These are phyloP conservation scores for Blastobotrys serpentis DNA, from an alignment of 1,139 yeast species.

Conservation along the genomic window DNA sequence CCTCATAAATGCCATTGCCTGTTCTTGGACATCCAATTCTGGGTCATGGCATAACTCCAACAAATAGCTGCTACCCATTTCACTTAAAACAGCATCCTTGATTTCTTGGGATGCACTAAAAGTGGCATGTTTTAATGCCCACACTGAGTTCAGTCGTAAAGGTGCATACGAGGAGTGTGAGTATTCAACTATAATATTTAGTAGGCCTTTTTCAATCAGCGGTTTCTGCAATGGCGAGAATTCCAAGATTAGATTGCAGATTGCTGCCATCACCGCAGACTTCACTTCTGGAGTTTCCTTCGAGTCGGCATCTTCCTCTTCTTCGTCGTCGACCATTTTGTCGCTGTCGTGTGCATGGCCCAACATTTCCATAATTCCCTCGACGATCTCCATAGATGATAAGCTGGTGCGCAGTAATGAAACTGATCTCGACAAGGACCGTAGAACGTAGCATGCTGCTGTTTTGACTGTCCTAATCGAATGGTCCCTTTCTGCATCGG, in stretches of 20 bases:
- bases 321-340: conserved; percentile 30
- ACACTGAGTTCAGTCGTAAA: conserved; percentile 50
- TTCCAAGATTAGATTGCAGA: conserved; percentile 77
- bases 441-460: conserved; percentile 55
- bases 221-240: conserved; percentile 69
- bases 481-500: conserved; percentile 3
- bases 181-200: conserved; percentile 48
- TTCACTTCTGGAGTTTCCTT: conserved; percentile 43
- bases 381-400: conserved; percentile 55
- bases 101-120: conserved; percentile 42
- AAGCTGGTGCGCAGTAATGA: conserved; percentile 66
- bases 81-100: conserved; percentile 38
- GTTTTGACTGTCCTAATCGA: conserved; percentile 33
- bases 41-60: conserved; percentile 51
- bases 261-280: conserved; percentile 62
- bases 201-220: conserved; percentile 55
- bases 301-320: conserved; percentile 33
- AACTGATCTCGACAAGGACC: conserved; percentile 76
- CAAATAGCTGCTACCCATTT: conserved; percentile 52
- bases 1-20: conserved; percentile 68
- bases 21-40: conserved; percentile 58
- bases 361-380: conserved; percentile 46
- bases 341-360: conserved; percentile 8
- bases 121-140: conserved; percentile 57
- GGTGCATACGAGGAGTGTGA: conserved; percentile 36